A percentile compares a stretch with the other conserved stretches of the same genome.
Conservation (phyloP, 2,329 filamentous ascomycete genomes). For the Penicillium vulpinum region DNA sequence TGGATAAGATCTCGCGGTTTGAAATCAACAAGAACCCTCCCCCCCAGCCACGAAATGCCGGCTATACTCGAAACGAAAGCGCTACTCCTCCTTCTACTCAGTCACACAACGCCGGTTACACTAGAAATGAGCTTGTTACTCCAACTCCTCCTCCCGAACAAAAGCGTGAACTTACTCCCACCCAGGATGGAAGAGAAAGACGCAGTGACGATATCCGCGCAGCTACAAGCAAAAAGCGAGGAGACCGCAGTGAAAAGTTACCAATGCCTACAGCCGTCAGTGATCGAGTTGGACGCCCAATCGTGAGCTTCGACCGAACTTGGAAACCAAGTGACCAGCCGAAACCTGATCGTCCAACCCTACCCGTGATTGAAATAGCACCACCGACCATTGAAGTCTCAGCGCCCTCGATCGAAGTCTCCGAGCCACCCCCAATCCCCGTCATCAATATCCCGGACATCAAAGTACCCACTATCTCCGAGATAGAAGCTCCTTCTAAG, state of each 20-base stretch:
- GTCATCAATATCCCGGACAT: constrained; percentile 55
- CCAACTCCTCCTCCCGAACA: constrained; percentile 34
- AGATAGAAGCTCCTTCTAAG: constrained; percentile 27
- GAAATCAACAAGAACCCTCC: constrained; percentile 86
- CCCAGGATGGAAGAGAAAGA: constrained; percentile 78
- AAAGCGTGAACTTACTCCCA: constrained; percentile 50
- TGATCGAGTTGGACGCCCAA: constrained; percentile 84
- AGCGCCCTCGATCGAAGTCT: constrained; percentile 47
- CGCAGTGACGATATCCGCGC: constrained; percentile 83
- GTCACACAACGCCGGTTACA: constrained; percentile 79
- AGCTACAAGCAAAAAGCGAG: constrained; percentile 85
- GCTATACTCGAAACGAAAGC: constrained; percentile 68
- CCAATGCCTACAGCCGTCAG: constrained; percentile 89
- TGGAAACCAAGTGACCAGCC: constrained; percentile 64
- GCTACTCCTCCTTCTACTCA: constrained; percentile 55
- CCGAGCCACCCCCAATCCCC: constrained; percentile 42
- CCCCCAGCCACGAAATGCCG: constrained; percentile 76
- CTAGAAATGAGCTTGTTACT: constrained; percentile 56
- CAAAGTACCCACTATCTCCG: constrained; percentile 41
- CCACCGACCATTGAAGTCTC: constrained; percentile 29
- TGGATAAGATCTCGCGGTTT: constrained; percentile 53
- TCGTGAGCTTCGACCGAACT: constrained; percentile 91
- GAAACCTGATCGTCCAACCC: constrained; percentile 21
- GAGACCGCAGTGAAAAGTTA: constrained; percentile 81
- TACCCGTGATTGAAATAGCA: constrained; percentile 56